Evolutionary conservation across 176 grass and related monocot species (phyloP).

Genomic region (Coix lacrymajobi): DNA sequence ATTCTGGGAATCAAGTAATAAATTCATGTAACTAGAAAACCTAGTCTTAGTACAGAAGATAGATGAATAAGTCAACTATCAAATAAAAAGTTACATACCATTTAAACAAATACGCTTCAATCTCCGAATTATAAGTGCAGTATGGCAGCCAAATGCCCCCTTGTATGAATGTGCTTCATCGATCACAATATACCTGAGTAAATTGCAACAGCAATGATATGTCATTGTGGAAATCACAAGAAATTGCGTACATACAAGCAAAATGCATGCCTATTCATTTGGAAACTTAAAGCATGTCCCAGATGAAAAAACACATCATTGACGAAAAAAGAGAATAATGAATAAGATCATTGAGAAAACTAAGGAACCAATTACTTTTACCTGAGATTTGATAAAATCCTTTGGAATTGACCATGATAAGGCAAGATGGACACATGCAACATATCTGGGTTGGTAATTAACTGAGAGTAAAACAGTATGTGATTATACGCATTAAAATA

Average conservation of each 20-base stretch:
- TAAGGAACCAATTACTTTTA: constrained; percentile 22
- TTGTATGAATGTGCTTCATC: constrained; percentile 99
- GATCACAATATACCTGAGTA: constrained; percentile 86
- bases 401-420: constrained; percentile 61
- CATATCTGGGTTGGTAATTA: constrained; percentile 99
- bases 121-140: constrained; percentile 88
- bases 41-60: not conserved
- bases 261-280: not conserved
- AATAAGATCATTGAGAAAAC: constrained; percentile 2
- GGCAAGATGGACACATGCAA: constrained; percentile 80
- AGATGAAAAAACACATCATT: not conserved
- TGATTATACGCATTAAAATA: not conserved
- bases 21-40: not conserved
- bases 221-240: not conserved
- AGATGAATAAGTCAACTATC: constrained; percentile 8
- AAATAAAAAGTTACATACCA: constrained; percentile 35
- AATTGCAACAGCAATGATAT: not conserved
- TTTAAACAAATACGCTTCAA: constrained; percentile 83
- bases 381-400: constrained; percentile 81
- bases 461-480: constrained; percentile 41
- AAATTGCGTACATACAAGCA: not conserved
- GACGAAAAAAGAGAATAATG: not conserved
- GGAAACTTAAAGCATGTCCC: not conserved
- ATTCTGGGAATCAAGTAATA: not conserved
- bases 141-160: constrained; percentile 97